A percentile compares a stretch with the other conserved stretches of the same genome.
These are phyloP conservation scores for Pythium myriotylum DNA, from an alignment of 352 stramenopile genomes.

Conservation along the genomic window DNA sequence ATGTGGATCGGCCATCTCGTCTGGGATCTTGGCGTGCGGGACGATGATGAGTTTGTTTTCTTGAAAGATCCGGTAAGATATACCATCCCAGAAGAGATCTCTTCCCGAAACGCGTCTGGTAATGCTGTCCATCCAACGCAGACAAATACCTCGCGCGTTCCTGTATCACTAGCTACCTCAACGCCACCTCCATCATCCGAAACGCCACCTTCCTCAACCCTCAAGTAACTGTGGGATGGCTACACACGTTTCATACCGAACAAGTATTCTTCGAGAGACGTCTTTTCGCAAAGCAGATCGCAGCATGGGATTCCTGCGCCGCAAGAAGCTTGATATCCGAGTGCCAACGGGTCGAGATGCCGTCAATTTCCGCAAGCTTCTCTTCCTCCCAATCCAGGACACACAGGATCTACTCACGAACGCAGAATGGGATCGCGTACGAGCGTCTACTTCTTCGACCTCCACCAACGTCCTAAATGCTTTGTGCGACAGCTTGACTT, in stretches of 20 bases:
- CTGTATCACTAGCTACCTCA: not conserved
- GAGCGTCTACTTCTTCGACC: not conserved
- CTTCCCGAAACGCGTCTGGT: no score
- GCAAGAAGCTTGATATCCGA: conserved; percentile 68
- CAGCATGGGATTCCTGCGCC: conserved; percentile 61
- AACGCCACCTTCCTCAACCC: not conserved
- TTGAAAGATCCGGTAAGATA: conserved; percentile 34
- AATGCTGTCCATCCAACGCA: not conserved
- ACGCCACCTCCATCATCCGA: not conserved
- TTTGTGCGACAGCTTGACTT: conserved; percentile 56
- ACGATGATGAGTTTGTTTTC: conserved; percentile 33
- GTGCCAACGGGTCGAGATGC: conserved; percentile 69
- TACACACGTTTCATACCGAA: not conserved
- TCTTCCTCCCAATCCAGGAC: conserved; percentile 73
- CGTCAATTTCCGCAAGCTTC: conserved; percentile 79
- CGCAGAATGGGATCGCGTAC: conserved; percentile 68
- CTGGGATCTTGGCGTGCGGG: conserved; percentile 33
- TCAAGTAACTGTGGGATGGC: not conserved
- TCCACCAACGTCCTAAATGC: no score
- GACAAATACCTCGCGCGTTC: not conserved
- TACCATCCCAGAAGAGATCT: conserved; percentile 2
- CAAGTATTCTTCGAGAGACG: not conserved
- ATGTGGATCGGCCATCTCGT: conserved; percentile 34
- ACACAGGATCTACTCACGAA: conserved; percentile 72
- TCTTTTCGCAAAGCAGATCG: not conserved